A percentile compares a stretch with the other conserved stretches of the same genome.
phyloP scores from a whole-genome alignment of 129 eudicot genomes.

The Lactuca sativa region DNA sequence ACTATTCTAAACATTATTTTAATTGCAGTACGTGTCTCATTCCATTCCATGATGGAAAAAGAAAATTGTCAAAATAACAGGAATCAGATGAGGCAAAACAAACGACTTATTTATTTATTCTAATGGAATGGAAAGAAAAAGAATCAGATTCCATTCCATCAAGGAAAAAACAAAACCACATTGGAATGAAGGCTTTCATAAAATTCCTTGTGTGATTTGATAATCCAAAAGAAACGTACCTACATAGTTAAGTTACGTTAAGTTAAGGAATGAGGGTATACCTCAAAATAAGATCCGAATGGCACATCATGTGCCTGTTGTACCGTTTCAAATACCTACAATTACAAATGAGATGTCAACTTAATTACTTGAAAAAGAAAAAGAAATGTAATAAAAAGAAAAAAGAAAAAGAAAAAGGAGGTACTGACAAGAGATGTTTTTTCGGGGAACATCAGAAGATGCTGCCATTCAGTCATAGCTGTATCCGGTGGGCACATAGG shows the following conservation, averaged over 20 bases:
- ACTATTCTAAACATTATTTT: too few species aligned
- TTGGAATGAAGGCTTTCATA: too few species aligned
- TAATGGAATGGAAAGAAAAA: too few species aligned
- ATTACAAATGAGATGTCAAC: background rate
- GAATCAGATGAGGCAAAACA: too few species aligned
- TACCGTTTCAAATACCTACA: slow-evolving; percentile 89
- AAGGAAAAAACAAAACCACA: too few species aligned
- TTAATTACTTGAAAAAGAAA: background rate
- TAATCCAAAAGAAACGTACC: too few species aligned
- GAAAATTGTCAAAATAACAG: too few species aligned
- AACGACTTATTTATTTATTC: too few species aligned
- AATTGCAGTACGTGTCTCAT: too few species aligned
- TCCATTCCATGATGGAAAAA: too few species aligned
- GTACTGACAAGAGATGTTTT: slow-evolving; percentile 57
- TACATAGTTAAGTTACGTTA: background rate
- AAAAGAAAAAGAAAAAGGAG: background rate
- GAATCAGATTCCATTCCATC: too few species aligned
- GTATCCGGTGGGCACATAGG: slow-evolving; percentile 98
- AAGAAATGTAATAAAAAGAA: background rate
- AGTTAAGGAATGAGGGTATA: slow-evolving; percentile 11
- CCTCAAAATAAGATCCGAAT: slow-evolving; percentile 95
- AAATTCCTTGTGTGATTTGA: too few species aligned
- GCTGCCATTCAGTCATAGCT: slow-evolving; percentile 97
- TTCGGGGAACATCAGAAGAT: slow-evolving; percentile 58
- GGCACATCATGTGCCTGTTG: slow-evolving; percentile 99